Conservation (phyloP, 164 flowering plant species). For the Vitis riparia region DNA sequence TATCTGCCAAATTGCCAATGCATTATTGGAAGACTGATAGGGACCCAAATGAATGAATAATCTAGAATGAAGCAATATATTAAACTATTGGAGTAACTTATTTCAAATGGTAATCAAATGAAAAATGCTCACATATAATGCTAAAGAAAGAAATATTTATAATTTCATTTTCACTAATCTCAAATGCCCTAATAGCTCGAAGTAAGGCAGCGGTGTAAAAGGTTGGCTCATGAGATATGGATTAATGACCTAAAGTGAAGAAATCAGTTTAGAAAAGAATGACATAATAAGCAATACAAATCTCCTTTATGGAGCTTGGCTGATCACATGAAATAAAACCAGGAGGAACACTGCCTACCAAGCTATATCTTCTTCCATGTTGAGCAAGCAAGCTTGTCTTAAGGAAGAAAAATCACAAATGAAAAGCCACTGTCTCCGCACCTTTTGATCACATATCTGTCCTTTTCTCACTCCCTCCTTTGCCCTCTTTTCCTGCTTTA, state of each 20-base stretch:
- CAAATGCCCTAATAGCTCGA: not conserved
- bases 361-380: conserved; percentile 3
- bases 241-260: not conserved
- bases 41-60: no score
- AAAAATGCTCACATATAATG: not conserved
- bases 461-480: not conserved
- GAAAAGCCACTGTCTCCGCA: not conserved
- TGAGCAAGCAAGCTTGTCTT: conserved; percentile 10
- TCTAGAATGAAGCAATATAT: no score
- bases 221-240: not conserved
- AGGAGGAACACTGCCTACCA: not conserved
- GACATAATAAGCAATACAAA: conserved; percentile 1
- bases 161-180: not conserved
- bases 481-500: no score
- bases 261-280: conserved; percentile 5
- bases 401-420: conserved; percentile 12
- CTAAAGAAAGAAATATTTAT: no score
- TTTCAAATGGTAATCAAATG: not conserved
- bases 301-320: not conserved
- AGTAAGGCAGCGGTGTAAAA: not conserved
- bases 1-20: no score
- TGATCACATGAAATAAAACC: not conserved
- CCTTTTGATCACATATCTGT: not conserved
- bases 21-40: no score
- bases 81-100: not conserved